These are phyloP conservation scores for Debaryomyces maramus DNA, from an alignment of 805 yeast species.

Conservation along the genomic window DNA sequence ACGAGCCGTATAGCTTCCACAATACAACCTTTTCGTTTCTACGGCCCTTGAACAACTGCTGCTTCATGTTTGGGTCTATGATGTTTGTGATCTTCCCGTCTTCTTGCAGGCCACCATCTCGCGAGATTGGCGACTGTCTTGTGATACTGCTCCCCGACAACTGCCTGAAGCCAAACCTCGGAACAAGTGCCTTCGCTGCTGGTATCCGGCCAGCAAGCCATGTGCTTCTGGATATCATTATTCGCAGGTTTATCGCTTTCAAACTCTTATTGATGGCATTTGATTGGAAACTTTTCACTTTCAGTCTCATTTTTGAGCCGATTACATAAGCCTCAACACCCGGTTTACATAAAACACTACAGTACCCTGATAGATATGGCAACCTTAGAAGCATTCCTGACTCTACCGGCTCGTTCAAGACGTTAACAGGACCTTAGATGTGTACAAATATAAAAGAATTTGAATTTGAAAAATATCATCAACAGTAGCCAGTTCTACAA, in stretches of 20 bases:
- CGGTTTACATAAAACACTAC: too few species aligned
- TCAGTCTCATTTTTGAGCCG: too few species aligned
- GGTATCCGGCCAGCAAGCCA: neutral
- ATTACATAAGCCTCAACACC: too few species aligned
- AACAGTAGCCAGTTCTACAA: too few species aligned
- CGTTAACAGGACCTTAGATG: too few species aligned
- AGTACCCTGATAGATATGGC: too few species aligned
- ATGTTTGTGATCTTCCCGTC: slow-evolving; percentile 3
- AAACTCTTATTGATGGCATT: too few species aligned
- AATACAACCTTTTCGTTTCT: slow-evolving; percentile 45
- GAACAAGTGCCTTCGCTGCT: neutral
- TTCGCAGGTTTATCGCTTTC: neutral
- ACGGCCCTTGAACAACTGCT: slow-evolving; percentile 8
- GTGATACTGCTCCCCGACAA: neutral
- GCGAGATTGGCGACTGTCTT: neutral
- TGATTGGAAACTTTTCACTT: neutral
- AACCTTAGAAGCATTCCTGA: too few species aligned
- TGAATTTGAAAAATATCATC: too few species aligned
- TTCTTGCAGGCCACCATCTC: neutral
- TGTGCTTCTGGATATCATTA: neutral
- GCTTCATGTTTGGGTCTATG: slow-evolving; percentile 6
- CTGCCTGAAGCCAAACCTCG: neutral
- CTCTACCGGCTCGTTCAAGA: too few species aligned
- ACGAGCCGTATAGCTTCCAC: slow-evolving; percentile 73
- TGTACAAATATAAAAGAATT: too few species aligned